Percentiles rank a stretch among this genome's conserved stretches.
Evolutionary conservation across 1,139 yeast genomes (phyloP).

Genomic region (Protomyces lactucae-debilis): DNA sequence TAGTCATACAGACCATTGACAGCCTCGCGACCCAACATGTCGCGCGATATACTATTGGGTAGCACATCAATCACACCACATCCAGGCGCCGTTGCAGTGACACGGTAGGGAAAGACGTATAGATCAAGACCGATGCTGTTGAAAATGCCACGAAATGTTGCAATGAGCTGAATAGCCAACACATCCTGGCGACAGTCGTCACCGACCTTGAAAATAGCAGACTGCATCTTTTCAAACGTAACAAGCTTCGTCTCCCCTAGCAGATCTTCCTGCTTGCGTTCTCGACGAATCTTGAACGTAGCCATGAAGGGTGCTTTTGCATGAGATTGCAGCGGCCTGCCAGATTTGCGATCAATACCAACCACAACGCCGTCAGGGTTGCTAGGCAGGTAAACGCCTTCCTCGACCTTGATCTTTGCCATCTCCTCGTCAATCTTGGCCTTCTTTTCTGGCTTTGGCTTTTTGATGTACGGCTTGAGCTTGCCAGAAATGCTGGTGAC

Average conservation of each 20-base stretch:
- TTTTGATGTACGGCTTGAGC: constrained; percentile 86
- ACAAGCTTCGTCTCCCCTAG: constrained; percentile 29
- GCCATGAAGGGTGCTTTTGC: constrained; percentile 99
- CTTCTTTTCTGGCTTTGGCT: constrained; percentile 93
- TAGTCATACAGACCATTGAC: constrained; percentile 95
- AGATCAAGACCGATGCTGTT: constrained; percentile 79
- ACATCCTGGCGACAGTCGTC: constrained; percentile 99
- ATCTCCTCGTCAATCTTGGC: constrained; percentile 94
- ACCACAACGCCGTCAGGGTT: constrained; percentile 94
- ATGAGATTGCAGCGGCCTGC: constrained; percentile 95
- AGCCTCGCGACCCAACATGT: constrained; percentile 98
- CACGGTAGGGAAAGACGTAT: constrained; percentile 87
- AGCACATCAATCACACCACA: constrained; percentile 98
- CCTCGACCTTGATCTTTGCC: constrained; percentile 68
- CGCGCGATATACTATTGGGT: constrained; percentile 91
- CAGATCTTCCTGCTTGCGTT: constrained; percentile 39
- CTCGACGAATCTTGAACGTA: constrained; percentile 71
- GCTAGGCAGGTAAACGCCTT: constrained; percentile 89
- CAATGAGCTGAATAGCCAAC: constrained; percentile 82
- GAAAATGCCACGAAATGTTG: constrained; percentile 90
- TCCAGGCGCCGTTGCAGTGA: constrained; percentile 98
- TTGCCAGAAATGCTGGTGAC: constrained; percentile 93
- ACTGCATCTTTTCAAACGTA: constrained; percentile 56
- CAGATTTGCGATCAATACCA: constrained; percentile 87
- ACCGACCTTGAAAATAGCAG: constrained; percentile 98